These are phyloP conservation scores for Liquidambar formosana DNA, from an alignment of 164 flowering plant species.

Conservation along the genomic window DNA sequence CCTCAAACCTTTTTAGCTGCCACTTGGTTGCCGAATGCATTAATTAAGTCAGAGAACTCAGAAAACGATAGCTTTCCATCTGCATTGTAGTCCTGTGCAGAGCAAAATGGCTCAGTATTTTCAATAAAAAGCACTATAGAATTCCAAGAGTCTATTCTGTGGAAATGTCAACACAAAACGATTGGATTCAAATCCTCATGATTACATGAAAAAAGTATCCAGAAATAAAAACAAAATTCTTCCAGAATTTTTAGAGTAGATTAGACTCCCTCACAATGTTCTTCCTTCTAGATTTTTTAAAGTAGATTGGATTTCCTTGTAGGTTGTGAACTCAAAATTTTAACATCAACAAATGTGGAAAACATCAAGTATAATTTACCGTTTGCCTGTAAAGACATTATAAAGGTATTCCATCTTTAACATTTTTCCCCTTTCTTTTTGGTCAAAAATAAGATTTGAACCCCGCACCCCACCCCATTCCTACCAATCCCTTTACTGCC, in stretches of 20 bases:
- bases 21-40: conserved; percentile 87
- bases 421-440: too few relatives aligned
- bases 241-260: too few relatives aligned
- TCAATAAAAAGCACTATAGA: not conserved
- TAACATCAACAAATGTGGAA: not conserved
- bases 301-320: not conserved
- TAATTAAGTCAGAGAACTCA: conserved; percentile 76
- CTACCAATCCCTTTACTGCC: not conserved
- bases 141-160: too few relatives aligned
- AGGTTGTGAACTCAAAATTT: not conserved
- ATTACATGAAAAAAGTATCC: not conserved
- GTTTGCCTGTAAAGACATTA: too few relatives aligned
- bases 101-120: not conserved
- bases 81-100: conserved; percentile 66
- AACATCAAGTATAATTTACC: not conserved
- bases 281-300: not conserved
- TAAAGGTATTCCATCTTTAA: too few relatives aligned
- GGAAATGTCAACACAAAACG: not conserved
- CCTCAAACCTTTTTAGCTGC: conserved; percentile 67
- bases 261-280: too few relatives aligned
- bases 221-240: not conserved
- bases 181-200: not conserved
- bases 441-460: not conserved
- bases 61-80: conserved; percentile 78
- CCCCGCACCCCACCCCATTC: not conserved